Percentiles rank a stretch among this genome's conserved stretches.
These are phyloP conservation scores for Tetragonia tetragonoides DNA, from an alignment of 148 eudicot species.

Conservation along the genomic window DNA sequence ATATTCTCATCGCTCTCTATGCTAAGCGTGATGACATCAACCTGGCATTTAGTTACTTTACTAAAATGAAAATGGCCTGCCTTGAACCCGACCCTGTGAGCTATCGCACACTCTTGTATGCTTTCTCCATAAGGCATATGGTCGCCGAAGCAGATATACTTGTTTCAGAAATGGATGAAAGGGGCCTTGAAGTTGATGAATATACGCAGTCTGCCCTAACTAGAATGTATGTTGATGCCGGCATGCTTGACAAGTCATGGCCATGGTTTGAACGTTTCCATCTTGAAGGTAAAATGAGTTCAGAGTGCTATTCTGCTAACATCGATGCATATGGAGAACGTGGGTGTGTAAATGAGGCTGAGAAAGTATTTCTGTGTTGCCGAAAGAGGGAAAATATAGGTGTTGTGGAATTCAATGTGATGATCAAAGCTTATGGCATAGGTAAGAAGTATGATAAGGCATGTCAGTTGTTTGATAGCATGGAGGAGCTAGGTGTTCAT, in stretches of 20 bases:
- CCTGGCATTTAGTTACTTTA: constrained; percentile 57
- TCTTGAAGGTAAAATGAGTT: constrained; percentile 58
- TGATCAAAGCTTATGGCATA: constrained; percentile 90
- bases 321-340: constrained; percentile 90
- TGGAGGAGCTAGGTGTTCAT: constrained; percentile 51
- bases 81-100: constrained; percentile 78
- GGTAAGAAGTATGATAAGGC: constrained; percentile 63
- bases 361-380: constrained; percentile 65
- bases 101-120: constrained; percentile 83
- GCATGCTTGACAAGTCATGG: constrained; percentile 71
- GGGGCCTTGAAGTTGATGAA: constrained; percentile 70
- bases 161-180: constrained; percentile 67
- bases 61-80: constrained; percentile 61
- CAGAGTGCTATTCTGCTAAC: constrained; percentile 86
- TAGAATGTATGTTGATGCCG: constrained; percentile 87
- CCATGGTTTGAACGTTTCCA: constrained; percentile 82
- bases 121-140: constrained; percentile 80
- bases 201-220: constrained; percentile 81
- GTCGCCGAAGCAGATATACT: constrained; percentile 75
- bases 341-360: constrained; percentile 68
- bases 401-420: constrained; percentile 78
- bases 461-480: constrained; percentile 63
- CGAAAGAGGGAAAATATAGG: constrained; percentile 44
- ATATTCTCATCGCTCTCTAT: constrained; percentile 79
- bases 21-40: constrained; percentile 66